Evolutionary conservation across 1,284 basidiomycete species (phyloP).

Genomic region (Crucibulum cyathiforme): DNA sequence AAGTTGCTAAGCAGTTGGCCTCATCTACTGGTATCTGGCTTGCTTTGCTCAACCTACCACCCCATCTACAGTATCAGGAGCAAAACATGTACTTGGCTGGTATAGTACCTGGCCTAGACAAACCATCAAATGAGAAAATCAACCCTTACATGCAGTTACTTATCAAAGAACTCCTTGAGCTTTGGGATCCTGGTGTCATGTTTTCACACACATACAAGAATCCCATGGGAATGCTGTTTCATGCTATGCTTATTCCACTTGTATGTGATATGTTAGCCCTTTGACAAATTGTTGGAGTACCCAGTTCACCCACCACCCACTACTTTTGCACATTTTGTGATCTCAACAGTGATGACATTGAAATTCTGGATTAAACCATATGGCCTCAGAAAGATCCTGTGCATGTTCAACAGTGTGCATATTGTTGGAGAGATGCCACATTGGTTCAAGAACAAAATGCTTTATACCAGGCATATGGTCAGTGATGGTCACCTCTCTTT

Average conservation of each 20-base stretch:
- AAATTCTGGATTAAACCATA: slow-evolving; percentile 26
- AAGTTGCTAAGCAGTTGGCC: slow-evolving; percentile 10
- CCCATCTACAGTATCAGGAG: slow-evolving; percentile 22
- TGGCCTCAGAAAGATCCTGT: slow-evolving; percentile 26
- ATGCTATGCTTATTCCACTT: slow-evolving; percentile 20
- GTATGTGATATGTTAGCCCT: slow-evolving; percentile 43
- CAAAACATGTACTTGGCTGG: slow-evolving; percentile 38
- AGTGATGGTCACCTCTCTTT: slow-evolving; percentile 43
- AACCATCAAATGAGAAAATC: slow-evolving; percentile 26
- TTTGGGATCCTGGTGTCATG: slow-evolving; percentile 30
- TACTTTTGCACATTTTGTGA: slow-evolving; percentile 43
- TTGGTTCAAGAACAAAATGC: slow-evolving; percentile 2
- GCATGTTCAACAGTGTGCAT: slow-evolving; percentile 19
- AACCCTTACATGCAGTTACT: slow-evolving; percentile 32
- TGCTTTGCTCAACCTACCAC: slow-evolving; percentile 32
- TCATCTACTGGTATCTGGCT: slow-evolving; percentile 26
- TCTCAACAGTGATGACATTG: slow-evolving; percentile 25
- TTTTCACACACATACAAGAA: slow-evolving; percentile 22
- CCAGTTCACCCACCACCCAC: slow-evolving; percentile 12
- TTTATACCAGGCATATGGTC: slow-evolving; percentile 17
- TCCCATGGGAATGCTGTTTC: slow-evolving; percentile 9
- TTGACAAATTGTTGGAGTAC: slow-evolving; percentile 32
- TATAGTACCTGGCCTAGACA: slow-evolving; percentile 29
- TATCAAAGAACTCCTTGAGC: slow-evolving; percentile 26
- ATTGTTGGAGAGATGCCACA: slow-evolving; percentile 24